phyloP scores from a whole-genome alignment of 2,329 filamentous ascomycete genomes.

The Verticillium zaregamsianum region DNA sequence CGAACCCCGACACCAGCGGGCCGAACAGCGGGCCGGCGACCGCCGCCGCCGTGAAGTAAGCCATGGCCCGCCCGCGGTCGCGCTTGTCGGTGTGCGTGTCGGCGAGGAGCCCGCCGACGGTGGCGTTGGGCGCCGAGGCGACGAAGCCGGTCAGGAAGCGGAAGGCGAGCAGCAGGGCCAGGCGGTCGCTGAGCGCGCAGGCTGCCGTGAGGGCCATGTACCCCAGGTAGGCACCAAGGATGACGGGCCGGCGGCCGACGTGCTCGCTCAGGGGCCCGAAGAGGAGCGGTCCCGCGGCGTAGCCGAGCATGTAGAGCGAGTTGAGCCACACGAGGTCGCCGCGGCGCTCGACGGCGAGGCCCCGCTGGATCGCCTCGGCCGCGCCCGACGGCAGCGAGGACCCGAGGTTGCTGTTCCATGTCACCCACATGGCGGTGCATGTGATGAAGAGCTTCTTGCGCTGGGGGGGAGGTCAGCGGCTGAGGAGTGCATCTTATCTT shows the following conservation, averaged over 20 bases:
- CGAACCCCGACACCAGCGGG: constrained; percentile 61
- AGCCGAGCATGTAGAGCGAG: constrained; percentile 60
- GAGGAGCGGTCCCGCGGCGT: constrained; percentile 55
- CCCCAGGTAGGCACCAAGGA: constrained; percentile 38
- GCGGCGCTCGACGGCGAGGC: constrained; percentile 51
- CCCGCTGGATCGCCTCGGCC: constrained; percentile 48
- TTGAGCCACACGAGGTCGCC: constrained; percentile 51
- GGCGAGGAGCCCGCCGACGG: constrained; percentile 60
- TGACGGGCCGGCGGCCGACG: constrained; percentile 49
- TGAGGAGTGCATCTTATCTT: neutral
- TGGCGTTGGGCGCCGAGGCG: constrained; percentile 55
- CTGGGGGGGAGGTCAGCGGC: neutral
- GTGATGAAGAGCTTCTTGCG: neutral
- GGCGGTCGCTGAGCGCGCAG: constrained; percentile 49
- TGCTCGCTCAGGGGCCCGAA: constrained; percentile 66
- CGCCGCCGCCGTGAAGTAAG: constrained; percentile 60
- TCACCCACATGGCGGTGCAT: constrained; percentile 18
- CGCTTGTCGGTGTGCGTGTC: constrained; percentile 58
- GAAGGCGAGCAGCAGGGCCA: constrained; percentile 50
- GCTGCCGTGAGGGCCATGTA: constrained; percentile 51
- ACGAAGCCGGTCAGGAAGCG: constrained; percentile 49
- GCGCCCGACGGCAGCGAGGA: constrained; percentile 62
- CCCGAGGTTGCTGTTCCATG: constrained; percentile 65
- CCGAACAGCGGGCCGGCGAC: constrained; percentile 65
- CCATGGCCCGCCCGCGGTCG: constrained; percentile 55